A percentile compares a stretch with the other conserved stretches of the same genome.
Evolutionary conservation across 2,329 filamentous ascomycete species (phyloP).

Genomic region (Diatrype stigma): DNA sequence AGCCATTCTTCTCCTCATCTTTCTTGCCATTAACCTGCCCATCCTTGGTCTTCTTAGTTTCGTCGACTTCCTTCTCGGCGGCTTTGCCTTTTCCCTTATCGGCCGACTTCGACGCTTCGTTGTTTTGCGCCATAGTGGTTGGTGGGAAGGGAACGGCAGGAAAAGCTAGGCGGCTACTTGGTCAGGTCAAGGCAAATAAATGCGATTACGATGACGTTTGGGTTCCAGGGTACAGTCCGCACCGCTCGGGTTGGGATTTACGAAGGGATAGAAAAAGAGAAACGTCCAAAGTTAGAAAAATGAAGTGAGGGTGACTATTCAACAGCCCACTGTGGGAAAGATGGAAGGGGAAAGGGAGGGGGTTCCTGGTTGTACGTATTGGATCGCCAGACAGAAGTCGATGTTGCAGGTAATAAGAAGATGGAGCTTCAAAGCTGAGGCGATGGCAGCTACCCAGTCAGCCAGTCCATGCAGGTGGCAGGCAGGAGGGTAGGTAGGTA

Average conservation of each 20-base stretch:
- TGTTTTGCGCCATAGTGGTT: slow-evolving; percentile 83
- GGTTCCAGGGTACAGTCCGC: not conserved
- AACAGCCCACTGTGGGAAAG: not conserved
- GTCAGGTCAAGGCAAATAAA: not conserved
- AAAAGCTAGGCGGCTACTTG: not conserved
- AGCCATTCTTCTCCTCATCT: slow-evolving; percentile 60
- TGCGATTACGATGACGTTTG: not conserved
- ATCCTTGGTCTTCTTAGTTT: slow-evolving; percentile 61
- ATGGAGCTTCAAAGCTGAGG: not conserved
- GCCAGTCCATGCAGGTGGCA: no score
- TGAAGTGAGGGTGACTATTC: not conserved
- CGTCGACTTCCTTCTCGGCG: slow-evolving; percentile 59
- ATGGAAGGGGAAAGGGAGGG: not conserved
- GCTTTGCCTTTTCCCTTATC: slow-evolving; percentile 98
- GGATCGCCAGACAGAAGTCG: not conserved
- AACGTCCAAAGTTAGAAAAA: not conserved
- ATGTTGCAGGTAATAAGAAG: not conserved
- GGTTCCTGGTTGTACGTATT: not conserved
- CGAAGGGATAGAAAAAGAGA: not conserved
- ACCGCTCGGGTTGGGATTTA: not conserved
- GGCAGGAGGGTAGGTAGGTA: no score
- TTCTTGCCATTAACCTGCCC: slow-evolving; percentile 76
- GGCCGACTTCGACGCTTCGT: slow-evolving; percentile 74
- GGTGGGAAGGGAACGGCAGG: slow-evolving; percentile 15
- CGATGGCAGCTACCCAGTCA: not conserved